Evolutionary conservation across 257 asterid genomes (phyloP).

Genomic region (Lantana camara): DNA sequence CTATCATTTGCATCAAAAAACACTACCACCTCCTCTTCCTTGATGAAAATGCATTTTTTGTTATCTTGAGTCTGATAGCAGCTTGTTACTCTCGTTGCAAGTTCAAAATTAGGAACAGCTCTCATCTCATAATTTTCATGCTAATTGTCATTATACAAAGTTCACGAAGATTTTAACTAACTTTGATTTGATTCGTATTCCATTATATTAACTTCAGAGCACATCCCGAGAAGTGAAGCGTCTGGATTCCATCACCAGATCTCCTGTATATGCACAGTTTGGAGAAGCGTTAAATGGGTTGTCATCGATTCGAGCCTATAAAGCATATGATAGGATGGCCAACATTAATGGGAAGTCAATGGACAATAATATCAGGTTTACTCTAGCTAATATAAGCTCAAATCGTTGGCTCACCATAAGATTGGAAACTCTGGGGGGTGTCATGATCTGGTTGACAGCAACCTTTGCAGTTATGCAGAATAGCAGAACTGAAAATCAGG

Average conservation of each 20-base stretch:
- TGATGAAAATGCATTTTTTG: not conserved
- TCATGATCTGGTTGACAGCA: slow-evolving; percentile 84
- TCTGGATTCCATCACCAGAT: slow-evolving; percentile 73
- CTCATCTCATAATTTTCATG: not conserved
- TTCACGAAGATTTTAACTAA: not conserved
- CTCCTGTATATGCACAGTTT: slow-evolving; percentile 86
- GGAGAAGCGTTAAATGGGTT: slow-evolving; percentile 81
- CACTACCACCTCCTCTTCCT: too few relatives aligned
- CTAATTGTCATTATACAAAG: not conserved
- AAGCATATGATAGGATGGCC: slow-evolving; percentile 72
- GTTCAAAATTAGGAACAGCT: not conserved
- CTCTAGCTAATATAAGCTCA: slow-evolving; percentile 64
- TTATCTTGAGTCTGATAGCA: not conserved
- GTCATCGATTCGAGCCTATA: slow-evolving; percentile 79
- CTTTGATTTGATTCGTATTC: slow-evolving; percentile 4
- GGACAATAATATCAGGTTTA: slow-evolving; percentile 75
- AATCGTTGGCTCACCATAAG: slow-evolving; percentile 84
- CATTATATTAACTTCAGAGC: slow-evolving; percentile 53
- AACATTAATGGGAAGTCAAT: slow-evolving; percentile 62
- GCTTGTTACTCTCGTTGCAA: not conserved
- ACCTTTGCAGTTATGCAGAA: slow-evolving; percentile 82
- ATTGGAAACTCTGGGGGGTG: slow-evolving; percentile 70
- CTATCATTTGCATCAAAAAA: too few relatives aligned
- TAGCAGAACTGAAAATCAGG: slow-evolving; percentile 58
- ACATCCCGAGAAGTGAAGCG: slow-evolving; percentile 87